Evolutionary conservation across 176 grass and related monocot genomes (phyloP), one percentile per base, ranked within the genome.

Genomic region (Poa annua): DNA sequence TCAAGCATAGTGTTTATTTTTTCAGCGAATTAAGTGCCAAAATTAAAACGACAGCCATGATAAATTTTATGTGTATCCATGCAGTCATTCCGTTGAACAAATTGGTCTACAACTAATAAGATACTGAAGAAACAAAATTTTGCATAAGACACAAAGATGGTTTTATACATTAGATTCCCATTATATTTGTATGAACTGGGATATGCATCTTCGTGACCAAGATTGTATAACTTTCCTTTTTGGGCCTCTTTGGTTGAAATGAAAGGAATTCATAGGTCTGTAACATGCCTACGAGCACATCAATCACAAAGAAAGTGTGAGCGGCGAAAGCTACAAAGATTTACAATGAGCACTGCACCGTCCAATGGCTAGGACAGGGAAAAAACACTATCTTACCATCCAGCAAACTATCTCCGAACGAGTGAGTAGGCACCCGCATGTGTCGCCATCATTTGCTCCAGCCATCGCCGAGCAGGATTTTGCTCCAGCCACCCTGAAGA

Each of bases 1-100:
- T 93, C 21, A 42, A 88, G 5, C 38, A 85, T 38, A 51, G 47
- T 81, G 19, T 33, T 76, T 63, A 47, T 6, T 63, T 47, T 26
- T 11, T 47, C 11, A 20, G 0, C 19, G 41, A 25, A 22, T 17
- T 52, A 47, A 59, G 74, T 38, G 52, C 74, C 51, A 55, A 57
- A 59, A 59, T 53, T 77, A n/a, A 51, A 51, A 51, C 14, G 4
- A 51, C 24, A 51, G 7, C 44, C 3, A 49, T 45, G 24, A 29
- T 29, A 29, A 29, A 1, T 29, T 29, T 29, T 29, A 2, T 29
- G 29, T 29, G 29, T 29, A 29, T 29, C 44, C 3, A 49, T 45
- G 24, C 44, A 29, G 70, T 10, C 44, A 49, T 50, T 73, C 13
- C 15, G 1, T 74, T 74, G 19, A 2, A 51, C 0, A 32, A 51